A percentile compares a stretch with the other conserved stretches of the same genome.
Conservation (phyloP, 495 filamentous ascomycete species). For the Pyrenula massariospora region DNA sequence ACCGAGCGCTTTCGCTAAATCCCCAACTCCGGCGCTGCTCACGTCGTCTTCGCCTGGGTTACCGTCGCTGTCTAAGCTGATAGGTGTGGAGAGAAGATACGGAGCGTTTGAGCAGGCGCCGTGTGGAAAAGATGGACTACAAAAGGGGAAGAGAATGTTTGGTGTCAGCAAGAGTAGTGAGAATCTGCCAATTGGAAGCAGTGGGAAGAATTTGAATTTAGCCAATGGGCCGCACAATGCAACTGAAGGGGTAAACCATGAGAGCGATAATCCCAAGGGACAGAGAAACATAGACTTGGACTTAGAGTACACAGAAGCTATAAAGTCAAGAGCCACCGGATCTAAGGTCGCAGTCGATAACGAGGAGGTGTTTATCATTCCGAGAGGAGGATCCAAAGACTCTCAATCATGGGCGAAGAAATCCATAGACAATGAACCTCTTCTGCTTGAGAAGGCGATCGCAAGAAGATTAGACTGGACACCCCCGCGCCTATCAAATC, state of each 20-base stretch:
- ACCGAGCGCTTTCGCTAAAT: neutral
- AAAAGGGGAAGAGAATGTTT: neutral
- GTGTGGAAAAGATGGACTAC: neutral
- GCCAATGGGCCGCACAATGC: neutral
- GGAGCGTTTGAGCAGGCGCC: neutral
- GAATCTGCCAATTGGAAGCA: neutral
- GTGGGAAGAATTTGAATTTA: neutral
- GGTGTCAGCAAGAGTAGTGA: neutral
- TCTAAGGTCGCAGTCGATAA: neutral
- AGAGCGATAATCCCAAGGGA: neutral
- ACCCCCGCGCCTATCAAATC: slow-evolving; percentile 16
- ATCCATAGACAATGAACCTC: neutral
- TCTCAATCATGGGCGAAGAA: neutral
- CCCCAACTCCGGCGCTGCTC: neutral
- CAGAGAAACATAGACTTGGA: too few relatives aligned
- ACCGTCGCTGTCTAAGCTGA: neutral
- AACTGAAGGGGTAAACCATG: neutral
- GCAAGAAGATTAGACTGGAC: slow-evolving; percentile 30
- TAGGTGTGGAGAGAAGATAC: neutral
- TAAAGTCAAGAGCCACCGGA: neutral
- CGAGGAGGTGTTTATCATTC: neutral
- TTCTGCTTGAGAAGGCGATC: neutral
- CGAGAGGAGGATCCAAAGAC: neutral
- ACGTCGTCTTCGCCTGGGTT: neutral
- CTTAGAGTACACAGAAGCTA: neutral